These are phyloP conservation scores for Fragaria iinumae DNA, from an alignment of 306 rosid genomes.

Conservation along the genomic window DNA sequence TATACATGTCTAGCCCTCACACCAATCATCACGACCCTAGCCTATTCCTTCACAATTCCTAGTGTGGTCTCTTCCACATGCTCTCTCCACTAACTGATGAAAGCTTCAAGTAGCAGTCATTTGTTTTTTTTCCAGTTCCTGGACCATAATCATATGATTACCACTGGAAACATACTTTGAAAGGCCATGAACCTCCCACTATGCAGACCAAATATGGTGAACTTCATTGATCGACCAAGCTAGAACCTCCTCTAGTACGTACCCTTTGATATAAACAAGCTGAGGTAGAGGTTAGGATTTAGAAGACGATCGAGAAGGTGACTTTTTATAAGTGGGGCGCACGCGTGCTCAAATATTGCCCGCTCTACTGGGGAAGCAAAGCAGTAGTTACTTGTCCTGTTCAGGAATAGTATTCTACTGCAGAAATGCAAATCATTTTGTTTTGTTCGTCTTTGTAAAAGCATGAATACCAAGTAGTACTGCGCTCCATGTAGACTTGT, in stretches of 20 bases:
- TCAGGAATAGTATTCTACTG: neutral
- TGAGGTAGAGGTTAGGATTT: neutral
- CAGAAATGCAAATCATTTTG: constrained; percentile 6
- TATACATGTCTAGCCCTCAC: neutral
- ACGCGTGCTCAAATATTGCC: constrained; percentile 29
- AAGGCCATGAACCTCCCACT: neutral
- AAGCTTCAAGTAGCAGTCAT: neutral
- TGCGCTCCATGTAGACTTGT: constrained; percentile 1
- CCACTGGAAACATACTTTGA: neutral
- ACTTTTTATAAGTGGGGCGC: constrained; percentile 7
- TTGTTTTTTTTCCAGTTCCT: neutral
- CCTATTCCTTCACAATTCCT: neutral
- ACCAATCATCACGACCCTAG: neutral
- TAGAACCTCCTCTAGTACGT: neutral
- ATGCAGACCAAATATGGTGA: neutral
- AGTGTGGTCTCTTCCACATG: constrained; percentile 10
- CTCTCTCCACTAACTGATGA: neutral
- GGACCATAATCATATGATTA: constrained; percentile 1
- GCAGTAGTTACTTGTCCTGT: constrained; percentile 12
- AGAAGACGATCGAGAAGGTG: constrained; percentile 5
- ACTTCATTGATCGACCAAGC: neutral
- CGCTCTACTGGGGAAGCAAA: constrained; percentile 10
- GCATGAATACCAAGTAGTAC: neutral
- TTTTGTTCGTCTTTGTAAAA: neutral
- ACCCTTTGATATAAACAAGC: neutral